These are phyloP conservation scores for Rhodomyrtus tomentosa DNA, from an alignment of 345 rosid species.

Conservation along the genomic window DNA sequence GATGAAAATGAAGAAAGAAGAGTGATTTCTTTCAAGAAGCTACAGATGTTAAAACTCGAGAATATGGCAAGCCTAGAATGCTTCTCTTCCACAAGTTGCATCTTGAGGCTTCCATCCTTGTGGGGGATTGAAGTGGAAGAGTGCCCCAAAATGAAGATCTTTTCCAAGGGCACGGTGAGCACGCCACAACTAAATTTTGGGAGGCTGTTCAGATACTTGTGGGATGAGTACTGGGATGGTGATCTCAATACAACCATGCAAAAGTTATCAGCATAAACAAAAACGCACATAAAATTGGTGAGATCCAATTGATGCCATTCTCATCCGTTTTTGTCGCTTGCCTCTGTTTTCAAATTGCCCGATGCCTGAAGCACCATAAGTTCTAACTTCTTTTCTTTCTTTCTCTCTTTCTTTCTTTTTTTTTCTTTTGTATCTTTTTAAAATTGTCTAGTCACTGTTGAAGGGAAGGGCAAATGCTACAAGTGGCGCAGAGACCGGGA, in stretches of 20 bases:
- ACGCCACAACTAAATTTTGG: fast-evolving
- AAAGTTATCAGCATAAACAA: too few species aligned
- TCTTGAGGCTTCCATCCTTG: background rate
- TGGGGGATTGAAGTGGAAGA: fast-evolving
- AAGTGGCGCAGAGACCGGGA: background rate
- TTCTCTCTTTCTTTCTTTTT: too few species aligned
- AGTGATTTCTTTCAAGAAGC: background rate
- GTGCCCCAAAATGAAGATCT: background rate
- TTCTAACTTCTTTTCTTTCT: background rate
- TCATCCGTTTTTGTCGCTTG: too few species aligned
- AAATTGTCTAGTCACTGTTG: background rate
- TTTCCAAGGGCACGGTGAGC: fast-evolving
- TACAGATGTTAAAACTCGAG: fast-evolving
- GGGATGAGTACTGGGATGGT: too few species aligned
- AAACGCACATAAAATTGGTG: too few species aligned
- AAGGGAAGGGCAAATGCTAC: background rate
- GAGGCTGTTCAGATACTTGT: fast-evolving
- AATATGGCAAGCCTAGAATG: background rate
- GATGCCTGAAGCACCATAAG: background rate
- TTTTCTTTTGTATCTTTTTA: background rate
- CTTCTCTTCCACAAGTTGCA: background rate
- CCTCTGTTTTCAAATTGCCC: background rate
- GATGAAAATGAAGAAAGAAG: background rate
- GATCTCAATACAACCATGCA: too few species aligned
- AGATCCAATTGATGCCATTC: too few species aligned